phyloP scores from a whole-genome alignment of 352 stramenopile species.

The Thraustotheca clavata region DNA sequence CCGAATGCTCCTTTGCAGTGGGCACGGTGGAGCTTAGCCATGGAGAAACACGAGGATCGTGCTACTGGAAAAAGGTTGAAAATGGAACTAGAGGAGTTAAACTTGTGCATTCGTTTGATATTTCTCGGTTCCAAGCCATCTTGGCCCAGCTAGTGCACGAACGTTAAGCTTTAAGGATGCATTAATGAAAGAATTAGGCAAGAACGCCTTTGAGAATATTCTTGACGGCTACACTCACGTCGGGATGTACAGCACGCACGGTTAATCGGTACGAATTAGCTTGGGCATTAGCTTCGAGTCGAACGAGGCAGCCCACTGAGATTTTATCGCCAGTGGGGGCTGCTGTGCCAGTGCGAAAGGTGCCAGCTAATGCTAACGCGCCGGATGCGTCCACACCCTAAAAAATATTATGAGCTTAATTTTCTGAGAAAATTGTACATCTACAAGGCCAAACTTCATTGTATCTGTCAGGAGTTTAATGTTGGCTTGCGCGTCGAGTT shows the following conservation, averaged over 20 bases:
- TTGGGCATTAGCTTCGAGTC: conserved; percentile 82
- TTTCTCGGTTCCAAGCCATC: neutral
- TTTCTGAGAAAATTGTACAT: conserved; percentile 29
- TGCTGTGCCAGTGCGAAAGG: conserved; percentile 86
- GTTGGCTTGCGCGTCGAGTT: conserved; percentile 79
- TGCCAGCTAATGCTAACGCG: conserved; percentile 80
- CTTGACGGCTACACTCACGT: conserved; percentile 61
- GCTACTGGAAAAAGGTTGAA: neutral
- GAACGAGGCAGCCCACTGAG: conserved; percentile 88
- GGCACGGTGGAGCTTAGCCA: neutral
- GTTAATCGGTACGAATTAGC: conserved; percentile 82
- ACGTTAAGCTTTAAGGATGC: neutral
- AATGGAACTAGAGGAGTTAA: neutral
- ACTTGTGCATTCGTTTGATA: neutral
- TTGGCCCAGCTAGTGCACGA: neutral
- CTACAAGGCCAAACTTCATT: conserved; percentile 85
- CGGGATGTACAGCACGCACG: conserved; percentile 87
- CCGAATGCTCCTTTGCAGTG: neutral
- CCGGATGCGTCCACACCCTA: conserved; percentile 31
- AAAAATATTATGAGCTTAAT: neutral
- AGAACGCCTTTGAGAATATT: conserved; percentile 57
- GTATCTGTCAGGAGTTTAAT: conserved; percentile 76
- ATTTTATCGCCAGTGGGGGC: conserved; percentile 88
- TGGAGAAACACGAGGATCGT: neutral
- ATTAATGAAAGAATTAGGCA: conserved; percentile 22